Evolutionary conservation across 208 protist species (phyloP), one percentile per base, ranked within the genome.

Genomic region (Wallacemonas sp.): DNA sequence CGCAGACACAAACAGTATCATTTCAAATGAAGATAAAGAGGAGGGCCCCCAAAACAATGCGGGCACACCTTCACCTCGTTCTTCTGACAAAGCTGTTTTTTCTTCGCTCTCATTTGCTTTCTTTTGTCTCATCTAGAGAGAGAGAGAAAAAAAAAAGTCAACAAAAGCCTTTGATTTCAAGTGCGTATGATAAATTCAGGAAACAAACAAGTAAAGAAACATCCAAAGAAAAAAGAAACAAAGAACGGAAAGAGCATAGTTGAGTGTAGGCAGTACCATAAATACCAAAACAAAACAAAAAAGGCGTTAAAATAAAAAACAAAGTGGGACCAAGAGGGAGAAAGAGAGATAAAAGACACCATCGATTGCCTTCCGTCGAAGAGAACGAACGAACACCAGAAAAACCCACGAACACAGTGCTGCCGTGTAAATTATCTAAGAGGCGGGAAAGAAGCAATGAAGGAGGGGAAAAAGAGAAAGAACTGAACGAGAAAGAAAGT

Each of bases 241-340:
- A 51, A 59, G 31, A 62, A 69, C 61, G 34, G 27, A 69, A 51
- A 30, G 39, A 59, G 34, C 2, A 56, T 21, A 15, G 9, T 15
- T 24, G 15, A 59, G n/a, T n/a, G n/a, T n/a, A n/a, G n/a, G n/a
- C n/a, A n/a, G n/a, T n/a, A n/a, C n/a, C n/a, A n/a, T n/a, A n/a
- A n/a, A n/a, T n/a, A n/a, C n/a, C n/a, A 51, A 68, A 61, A 59
- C 24, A 51, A 59, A 34, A 58, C 55, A 15, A 21, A n/a, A 33
- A 46, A 53, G 34, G 19, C 53, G 15, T 56, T 15, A n/a, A 72
- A 22, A n/a, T 27, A 58, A 70, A 59, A 56, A 30, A 36, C 15
- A 31, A 59, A 61, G n/a, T 51, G 9, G 42, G 8, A 59, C 21
- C 36, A 59, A 36, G 19, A 58, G 53, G 46, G 15, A 68, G n/a